Evolutionary conservation across 164 flowering plant species (phyloP), one percentile per base, ranked within the genome.

Genomic region (Litsea cubeba): DNA sequence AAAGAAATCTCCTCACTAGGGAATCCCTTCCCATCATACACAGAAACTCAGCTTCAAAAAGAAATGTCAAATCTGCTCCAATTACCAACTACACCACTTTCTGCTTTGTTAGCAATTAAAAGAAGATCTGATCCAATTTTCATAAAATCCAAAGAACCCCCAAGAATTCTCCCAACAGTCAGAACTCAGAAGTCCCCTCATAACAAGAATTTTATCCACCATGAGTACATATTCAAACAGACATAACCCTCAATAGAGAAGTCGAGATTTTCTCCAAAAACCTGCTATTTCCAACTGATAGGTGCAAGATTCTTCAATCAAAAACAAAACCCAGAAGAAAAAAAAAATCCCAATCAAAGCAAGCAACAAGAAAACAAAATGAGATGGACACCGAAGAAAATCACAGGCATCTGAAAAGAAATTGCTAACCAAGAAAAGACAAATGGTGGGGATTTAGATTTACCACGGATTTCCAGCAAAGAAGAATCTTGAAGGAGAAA

Each of bases 401-500:
- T 0, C 18, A 30, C 46, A 65, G n/a, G 32, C 5, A 26, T 3
- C n/a, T 30, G 49, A 65, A 30, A 18, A 65, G 69, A 65, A 15
- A 17, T 5, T 30, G 46, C 15, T 20, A 15, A 8, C 17, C 28
- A 30, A 65, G 28, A 26, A 65, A 15, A 26, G 69, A 7, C 8
- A 40, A 5, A 40, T 11, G 11, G 17, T 28, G 7, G 40, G 28
- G 15, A 65, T 65, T 65, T 26, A 25, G 26, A 65, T 65, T 3
- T 12, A 25, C 20, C 18, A 26, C 15, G 12, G 28, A 25, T 8
- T 6, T 6, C 12, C n/a, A 65, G 20, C 14, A 24, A 28, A 65
- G 69, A 65, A 28, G 69, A 65, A 65, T 65, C 69, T 30, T 15
- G 69, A 65, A 65, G 8, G 46, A 12, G 46, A 26, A 25, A 28